A percentile compares a stretch with the other conserved stretches of the same genome.
Evolutionary conservation across 139 green algal genomes (phyloP).

Genomic region (Coelastrella sp.): DNA sequence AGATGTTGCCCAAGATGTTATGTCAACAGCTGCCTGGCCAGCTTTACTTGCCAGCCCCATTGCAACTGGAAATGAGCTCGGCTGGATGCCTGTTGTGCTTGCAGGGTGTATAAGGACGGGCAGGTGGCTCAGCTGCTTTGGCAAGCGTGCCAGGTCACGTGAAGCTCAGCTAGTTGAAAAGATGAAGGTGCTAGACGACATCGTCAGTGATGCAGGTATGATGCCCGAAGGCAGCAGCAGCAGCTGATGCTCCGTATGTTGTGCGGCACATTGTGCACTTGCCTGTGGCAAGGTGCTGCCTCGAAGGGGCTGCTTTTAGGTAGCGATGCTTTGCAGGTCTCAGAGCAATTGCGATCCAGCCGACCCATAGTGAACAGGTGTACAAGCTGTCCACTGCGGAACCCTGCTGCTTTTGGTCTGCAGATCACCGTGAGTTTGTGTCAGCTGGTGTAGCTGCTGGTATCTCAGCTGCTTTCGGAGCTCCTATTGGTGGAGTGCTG

Average conservation of each 20-base stretch:
- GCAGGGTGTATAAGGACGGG: slow-evolving; percentile 36
- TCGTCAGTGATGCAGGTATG: slow-evolving; percentile 64
- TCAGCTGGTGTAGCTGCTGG: slow-evolving; percentile 87
- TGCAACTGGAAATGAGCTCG: too few species aligned
- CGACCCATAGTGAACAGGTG: too few species aligned
- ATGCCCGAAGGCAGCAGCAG: neutral
- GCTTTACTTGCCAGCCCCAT: too few species aligned
- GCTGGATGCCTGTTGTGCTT: too few species aligned
- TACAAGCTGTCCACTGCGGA: neutral
- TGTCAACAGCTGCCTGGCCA: too few species aligned
- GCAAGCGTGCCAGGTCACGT: slow-evolving; percentile 9
- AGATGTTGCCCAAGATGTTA: too few species aligned
- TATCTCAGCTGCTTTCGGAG: slow-evolving; percentile 88
- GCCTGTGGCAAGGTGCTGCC: too few species aligned
- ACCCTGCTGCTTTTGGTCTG: neutral
- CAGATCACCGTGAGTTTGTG: slow-evolving; percentile 89
- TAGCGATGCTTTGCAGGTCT: too few species aligned
- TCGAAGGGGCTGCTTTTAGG: too few species aligned
- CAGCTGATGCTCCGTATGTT: neutral
- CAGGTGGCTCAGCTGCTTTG: slow-evolving; percentile 52
- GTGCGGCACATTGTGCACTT: neutral
- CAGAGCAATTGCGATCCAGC: too few species aligned
- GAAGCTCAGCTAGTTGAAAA: slow-evolving; percentile 54
- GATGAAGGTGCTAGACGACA: slow-evolving; percentile 73
- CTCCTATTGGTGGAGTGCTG: slow-evolving; percentile 94